phyloP scores from a whole-genome alignment of 179 eudicot species.

The Nepenthes alata region DNA sequence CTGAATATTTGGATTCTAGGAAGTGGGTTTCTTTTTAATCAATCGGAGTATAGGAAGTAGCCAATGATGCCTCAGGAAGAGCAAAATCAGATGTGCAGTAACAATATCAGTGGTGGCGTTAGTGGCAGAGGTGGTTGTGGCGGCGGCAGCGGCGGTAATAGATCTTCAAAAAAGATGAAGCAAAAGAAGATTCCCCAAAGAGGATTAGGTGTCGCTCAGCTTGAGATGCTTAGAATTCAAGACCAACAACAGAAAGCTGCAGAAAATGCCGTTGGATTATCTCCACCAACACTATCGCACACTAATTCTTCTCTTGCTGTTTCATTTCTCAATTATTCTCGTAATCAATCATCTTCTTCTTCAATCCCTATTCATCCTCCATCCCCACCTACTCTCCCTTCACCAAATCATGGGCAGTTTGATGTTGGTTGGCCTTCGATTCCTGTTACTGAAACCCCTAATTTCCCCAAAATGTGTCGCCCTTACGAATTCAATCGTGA shows the following conservation, averaged over 20 bases:
- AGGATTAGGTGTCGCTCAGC: slow-evolving; percentile 91
- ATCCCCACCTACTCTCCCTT: slow-evolving; percentile 9
- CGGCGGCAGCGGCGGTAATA: slow-evolving; percentile 5
- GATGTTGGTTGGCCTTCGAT: slow-evolving; percentile 19
- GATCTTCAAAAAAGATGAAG: slow-evolving; percentile 50
- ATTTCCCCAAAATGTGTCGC: slow-evolving; percentile 30
- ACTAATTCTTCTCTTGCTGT: slow-evolving; percentile 17
- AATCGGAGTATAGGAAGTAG: not conserved
- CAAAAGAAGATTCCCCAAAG: slow-evolving; percentile 77
- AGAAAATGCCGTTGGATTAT: slow-evolving; percentile 9
- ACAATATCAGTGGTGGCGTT: slow-evolving; percentile 19
- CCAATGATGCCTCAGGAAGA: slow-evolving; percentile 38
- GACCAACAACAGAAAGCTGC: slow-evolving; percentile 39
- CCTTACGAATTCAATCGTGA: slow-evolving; percentile 33
- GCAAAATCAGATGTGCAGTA: slow-evolving; percentile 27
- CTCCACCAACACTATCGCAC: slow-evolving; percentile 17
- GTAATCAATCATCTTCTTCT: slow-evolving; percentile 5
- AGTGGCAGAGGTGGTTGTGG: slow-evolving; percentile 9
- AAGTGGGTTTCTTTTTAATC: slow-evolving; percentile 3
- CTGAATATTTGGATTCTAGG: not conserved
- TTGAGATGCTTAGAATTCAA: slow-evolving; percentile 65
- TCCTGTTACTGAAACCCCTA: slow-evolving; percentile 14
- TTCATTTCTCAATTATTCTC: slow-evolving; percentile 15
- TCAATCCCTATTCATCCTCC: slow-evolving; percentile 11
- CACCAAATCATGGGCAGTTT: slow-evolving; percentile 16